These are phyloP conservation scores for Inga laurina DNA, from an alignment of 306 rosid species.

Conservation along the genomic window DNA sequence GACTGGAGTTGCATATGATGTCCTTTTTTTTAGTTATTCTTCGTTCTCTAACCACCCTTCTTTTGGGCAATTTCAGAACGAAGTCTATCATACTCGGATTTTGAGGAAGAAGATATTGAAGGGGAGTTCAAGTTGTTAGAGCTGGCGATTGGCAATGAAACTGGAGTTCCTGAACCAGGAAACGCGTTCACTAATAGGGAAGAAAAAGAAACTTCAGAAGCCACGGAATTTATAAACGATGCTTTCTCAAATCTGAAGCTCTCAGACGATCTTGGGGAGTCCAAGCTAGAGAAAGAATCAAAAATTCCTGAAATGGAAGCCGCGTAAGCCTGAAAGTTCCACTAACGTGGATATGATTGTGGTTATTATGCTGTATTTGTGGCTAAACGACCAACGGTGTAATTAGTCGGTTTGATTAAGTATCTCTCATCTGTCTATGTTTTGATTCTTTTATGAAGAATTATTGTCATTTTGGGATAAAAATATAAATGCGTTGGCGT, in stretches of 20 bases:
- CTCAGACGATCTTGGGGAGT: conserved; percentile 32
- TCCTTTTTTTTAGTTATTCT: conserved; percentile 15
- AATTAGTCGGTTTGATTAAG: background rate
- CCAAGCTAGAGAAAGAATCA: conserved; percentile 27
- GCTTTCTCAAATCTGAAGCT: conserved; percentile 71
- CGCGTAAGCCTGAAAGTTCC: conserved; percentile 31
- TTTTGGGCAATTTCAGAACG: conserved; percentile 53
- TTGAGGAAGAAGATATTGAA: conserved; percentile 74
- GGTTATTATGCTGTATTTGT: background rate
- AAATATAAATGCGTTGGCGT: no score
- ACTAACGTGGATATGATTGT: background rate
- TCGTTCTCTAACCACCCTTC: conserved; percentile 1
- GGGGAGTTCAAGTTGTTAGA: conserved; percentile 77
- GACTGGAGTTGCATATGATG: conserved; percentile 10
- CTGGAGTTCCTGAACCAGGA: conserved; percentile 28
- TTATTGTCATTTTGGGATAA: background rate
- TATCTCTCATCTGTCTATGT: background rate
- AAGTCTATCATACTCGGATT: conserved; percentile 43
- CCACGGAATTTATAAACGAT: conserved; percentile 43
- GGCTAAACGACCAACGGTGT: background rate
- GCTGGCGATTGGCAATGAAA: conserved; percentile 47
- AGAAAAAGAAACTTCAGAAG: conserved; percentile 36
- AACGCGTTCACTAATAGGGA: conserved; percentile 23
- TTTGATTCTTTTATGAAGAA: conserved; percentile 1
- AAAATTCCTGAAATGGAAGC: conserved; percentile 44